These are phyloP conservation scores for Penicillium sp. DNA, from an alignment of 2,329 filamentous ascomycete species.

Conservation along the genomic window DNA sequence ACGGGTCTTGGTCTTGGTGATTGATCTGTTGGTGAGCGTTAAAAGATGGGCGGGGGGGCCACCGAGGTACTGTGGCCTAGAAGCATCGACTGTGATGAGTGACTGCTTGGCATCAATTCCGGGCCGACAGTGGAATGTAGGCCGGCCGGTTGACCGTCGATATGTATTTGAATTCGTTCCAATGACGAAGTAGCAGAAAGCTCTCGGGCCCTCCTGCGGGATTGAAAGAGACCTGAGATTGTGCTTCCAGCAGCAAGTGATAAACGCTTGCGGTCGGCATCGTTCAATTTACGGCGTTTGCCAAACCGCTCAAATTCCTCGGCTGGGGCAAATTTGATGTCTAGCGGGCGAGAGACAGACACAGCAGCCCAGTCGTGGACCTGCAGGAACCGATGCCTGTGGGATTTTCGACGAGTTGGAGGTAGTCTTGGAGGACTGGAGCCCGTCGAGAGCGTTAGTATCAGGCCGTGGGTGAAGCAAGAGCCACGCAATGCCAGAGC, in stretches of 20 bases:
- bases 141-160: constrained; percentile 26
- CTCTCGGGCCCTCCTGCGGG: constrained; percentile 3
- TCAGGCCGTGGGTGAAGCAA: background rate
- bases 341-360: constrained; percentile 37
- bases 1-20: background rate
- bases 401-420: no score
- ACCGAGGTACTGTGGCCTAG: constrained; percentile 29
- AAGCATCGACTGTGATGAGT: constrained; percentile 41
- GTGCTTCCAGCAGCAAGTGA: constrained; percentile 7
- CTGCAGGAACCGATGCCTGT: constrained; percentile 33
- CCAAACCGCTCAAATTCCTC: constrained; percentile 39
- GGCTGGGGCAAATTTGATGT: constrained; percentile 33
- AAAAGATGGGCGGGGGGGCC: background rate
- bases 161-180: constrained; percentile 26
- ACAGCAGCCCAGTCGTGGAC: constrained; percentile 45
- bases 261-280: constrained; percentile 33
- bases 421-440: background rate
- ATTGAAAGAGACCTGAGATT: constrained; percentile 6
- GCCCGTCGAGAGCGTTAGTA: background rate
- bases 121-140: constrained; percentile 3
- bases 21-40: background rate
- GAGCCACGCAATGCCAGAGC: background rate
- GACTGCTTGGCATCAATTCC: constrained; percentile 9
- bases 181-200: constrained; percentile 1
- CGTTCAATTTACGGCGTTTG: constrained; percentile 40